A percentile compares a stretch with the other conserved stretches of the same genome.
Evolutionary conservation across 306 rosid species (phyloP).

Genomic region (Purshia tridentata): DNA sequence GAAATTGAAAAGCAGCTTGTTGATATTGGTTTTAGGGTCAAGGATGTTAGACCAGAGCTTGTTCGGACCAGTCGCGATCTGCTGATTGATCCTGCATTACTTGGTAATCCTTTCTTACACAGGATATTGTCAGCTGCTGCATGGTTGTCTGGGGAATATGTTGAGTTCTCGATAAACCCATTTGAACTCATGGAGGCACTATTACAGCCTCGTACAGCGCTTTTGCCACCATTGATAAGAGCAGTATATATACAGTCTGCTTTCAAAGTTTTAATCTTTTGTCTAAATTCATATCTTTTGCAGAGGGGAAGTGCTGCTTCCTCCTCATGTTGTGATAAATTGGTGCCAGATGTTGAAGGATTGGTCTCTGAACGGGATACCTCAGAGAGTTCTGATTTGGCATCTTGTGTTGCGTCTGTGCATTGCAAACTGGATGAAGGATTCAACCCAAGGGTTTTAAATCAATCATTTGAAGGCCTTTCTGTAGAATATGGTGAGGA

Average conservation of each 20-base stretch:
- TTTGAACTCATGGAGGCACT: slow-evolving; percentile 86
- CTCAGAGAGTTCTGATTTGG: slow-evolving; percentile 40
- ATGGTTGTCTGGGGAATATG: slow-evolving; percentile 85
- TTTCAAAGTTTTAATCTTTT: slow-evolving; percentile 63
- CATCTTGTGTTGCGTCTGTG: slow-evolving; percentile 31
- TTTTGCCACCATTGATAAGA: slow-evolving; percentile 70
- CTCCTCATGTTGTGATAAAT: slow-evolving; percentile 27
- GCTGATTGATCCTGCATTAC: slow-evolving; percentile 94
- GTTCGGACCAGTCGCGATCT: slow-evolving; percentile 71
- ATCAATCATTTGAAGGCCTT: slow-evolving; percentile 41
- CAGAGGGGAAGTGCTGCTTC: slow-evolving; percentile 37
- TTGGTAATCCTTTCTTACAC: slow-evolving; percentile 71
- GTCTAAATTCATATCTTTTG: slow-evolving; percentile 51
- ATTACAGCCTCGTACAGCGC: slow-evolving; percentile 83
- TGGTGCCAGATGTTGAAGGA: slow-evolving; percentile 31
- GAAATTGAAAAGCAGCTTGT: slow-evolving; percentile 87
- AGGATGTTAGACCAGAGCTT: slow-evolving; percentile 81
- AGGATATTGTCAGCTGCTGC: slow-evolving; percentile 80
- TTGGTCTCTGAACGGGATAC: slow-evolving; percentile 28
- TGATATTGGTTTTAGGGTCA: slow-evolving; percentile 88
- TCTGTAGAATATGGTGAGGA: slow-evolving; percentile 33
- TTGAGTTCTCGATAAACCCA: slow-evolving; percentile 59
- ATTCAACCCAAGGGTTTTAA: slow-evolving; percentile 48
- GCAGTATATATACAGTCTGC: slow-evolving; percentile 83
- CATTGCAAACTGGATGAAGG: slow-evolving; percentile 43